Percentiles rank a stretch among this genome's conserved stretches.
Conservation (phyloP, 768 basidiomycete genomes). For the Mycena alexandri region DNA sequence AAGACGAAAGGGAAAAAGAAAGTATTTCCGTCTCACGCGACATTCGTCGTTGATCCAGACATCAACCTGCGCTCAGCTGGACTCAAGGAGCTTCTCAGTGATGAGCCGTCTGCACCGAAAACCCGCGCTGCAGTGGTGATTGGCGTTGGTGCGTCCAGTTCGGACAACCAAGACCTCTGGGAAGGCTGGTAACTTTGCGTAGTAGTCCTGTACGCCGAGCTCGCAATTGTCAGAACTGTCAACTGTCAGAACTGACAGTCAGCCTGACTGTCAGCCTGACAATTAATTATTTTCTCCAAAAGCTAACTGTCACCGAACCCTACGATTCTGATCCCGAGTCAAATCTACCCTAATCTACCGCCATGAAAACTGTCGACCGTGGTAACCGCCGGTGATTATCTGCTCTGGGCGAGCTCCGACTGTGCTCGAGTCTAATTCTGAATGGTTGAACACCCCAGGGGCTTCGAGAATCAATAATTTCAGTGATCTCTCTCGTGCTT, state of each 20-base stretch:
- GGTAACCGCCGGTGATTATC: too few species aligned
- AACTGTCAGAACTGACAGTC: constrained; percentile 16
- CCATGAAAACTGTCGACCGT: too few species aligned
- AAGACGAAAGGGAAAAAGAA: constrained; percentile 1
- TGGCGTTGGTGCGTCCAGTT: constrained; percentile 1
- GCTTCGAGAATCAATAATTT: too few species aligned
- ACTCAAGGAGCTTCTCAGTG: constrained; percentile 3
- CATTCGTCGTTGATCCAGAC: constrained; percentile 2
- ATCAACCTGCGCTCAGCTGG: constrained; percentile 2
- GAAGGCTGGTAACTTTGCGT: constrained; percentile 9
- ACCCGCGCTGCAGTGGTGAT: neutral
- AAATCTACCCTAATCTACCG: too few species aligned
- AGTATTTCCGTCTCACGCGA: constrained; percentile 1
- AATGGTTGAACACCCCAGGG: too few species aligned
- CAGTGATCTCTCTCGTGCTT: too few species aligned
- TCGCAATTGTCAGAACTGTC: too few species aligned
- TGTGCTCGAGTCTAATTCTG: too few species aligned
- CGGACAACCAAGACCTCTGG: neutral
- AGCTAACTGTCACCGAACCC: neutral
- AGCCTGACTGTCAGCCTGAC: neutral
- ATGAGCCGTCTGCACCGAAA: constrained; percentile 1
- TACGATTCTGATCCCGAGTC: too few species aligned
- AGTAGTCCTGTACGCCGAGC: neutral
- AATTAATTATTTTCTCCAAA: constrained; percentile 22
- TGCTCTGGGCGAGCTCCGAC: too few species aligned